Evolutionary conservation across 2,329 filamentous ascomycete genomes (phyloP).

Genomic region (Ceratocystis albifundus): DNA sequence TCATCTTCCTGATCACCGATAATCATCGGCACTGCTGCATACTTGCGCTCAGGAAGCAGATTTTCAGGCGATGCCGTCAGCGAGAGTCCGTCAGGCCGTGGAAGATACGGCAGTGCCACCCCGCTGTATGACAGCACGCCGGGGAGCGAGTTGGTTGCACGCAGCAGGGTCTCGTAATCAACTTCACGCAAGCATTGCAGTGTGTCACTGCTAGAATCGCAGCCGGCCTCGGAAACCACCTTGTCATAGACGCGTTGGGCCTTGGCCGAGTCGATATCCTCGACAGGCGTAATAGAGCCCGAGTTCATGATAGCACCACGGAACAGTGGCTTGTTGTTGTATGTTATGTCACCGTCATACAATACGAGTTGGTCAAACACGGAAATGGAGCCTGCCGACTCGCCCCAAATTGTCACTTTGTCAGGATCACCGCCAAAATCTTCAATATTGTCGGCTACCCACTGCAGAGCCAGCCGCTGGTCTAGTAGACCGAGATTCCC

Average conservation of each 20-base stretch:
- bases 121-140: slow-evolving; percentile 44
- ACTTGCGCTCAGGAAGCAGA: slow-evolving; percentile 37
- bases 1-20: slow-evolving; percentile 56
- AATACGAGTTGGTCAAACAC: slow-evolving; percentile 52
- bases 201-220: slow-evolving; percentile 37
- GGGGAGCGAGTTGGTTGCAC: slow-evolving; percentile 48
- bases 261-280: slow-evolving; percentile 44
- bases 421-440: slow-evolving; percentile 54
- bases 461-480: slow-evolving; percentile 48
- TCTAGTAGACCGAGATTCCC: slow-evolving; percentile 51
- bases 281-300: slow-evolving; percentile 40
- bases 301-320: slow-evolving; percentile 54
- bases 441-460: slow-evolving; percentile 53
- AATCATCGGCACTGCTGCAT: slow-evolving; percentile 50
- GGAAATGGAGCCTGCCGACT: slow-evolving; percentile 48
- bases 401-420: slow-evolving; percentile 55
- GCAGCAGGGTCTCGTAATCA: slow-evolving; percentile 40
- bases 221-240: slow-evolving; percentile 43
- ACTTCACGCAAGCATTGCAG: slow-evolving; percentile 45
- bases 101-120: slow-evolving; percentile 50
- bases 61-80: slow-evolving; percentile 44
- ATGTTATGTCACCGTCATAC: slow-evolving; percentile 49
- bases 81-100: slow-evolving; percentile 46
- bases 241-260: slow-evolving; percentile 45
- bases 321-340: slow-evolving; percentile 54